A percentile compares a stretch with the other conserved stretches of the same genome.
Evolutionary conservation across 352 stramenopile species (phyloP).

Genomic region (Globisporangium viniferum): DNA sequence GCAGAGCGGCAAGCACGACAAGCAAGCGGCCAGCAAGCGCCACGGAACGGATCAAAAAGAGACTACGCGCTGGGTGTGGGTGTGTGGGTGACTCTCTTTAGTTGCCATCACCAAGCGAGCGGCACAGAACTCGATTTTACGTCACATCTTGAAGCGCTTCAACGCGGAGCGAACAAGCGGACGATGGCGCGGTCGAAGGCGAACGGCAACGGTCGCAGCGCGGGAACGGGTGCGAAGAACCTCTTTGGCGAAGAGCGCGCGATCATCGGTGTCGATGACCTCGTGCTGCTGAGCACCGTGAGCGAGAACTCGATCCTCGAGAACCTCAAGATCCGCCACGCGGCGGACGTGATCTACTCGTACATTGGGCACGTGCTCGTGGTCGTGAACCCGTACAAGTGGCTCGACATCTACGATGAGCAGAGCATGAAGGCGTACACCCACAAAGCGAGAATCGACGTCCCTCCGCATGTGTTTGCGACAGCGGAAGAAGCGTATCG

Average conservation of each 20-base stretch:
- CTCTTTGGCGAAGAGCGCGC: conserved; percentile 64
- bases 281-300: conserved; percentile 72
- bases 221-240: background rate
- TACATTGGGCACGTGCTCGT: conserved; percentile 89
- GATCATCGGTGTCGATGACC: conserved; percentile 76
- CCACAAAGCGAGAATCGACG: conserved; percentile 85
- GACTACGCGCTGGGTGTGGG: background rate
- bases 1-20: background rate
- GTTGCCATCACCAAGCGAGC: background rate
- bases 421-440: conserved; percentile 76
- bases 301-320: conserved; percentile 81
- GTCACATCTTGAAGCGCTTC: background rate
- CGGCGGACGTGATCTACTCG: conserved; percentile 83
- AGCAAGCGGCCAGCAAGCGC: background rate
- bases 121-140: background rate
- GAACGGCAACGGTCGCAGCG: background rate
- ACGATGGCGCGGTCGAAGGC: conserved; percentile 16
- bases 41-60: background rate
- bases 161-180: background rate
- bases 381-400: conserved; percentile 90
- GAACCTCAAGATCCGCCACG: conserved; percentile 88
- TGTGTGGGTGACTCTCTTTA: background rate
- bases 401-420: conserved; percentile 88
- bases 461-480: conserved; percentile 83
- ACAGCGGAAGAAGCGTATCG: conserved; percentile 86